Conservation (phyloP, 768 basidiomycete species). For the Phlegmacium glaucopus region DNA sequence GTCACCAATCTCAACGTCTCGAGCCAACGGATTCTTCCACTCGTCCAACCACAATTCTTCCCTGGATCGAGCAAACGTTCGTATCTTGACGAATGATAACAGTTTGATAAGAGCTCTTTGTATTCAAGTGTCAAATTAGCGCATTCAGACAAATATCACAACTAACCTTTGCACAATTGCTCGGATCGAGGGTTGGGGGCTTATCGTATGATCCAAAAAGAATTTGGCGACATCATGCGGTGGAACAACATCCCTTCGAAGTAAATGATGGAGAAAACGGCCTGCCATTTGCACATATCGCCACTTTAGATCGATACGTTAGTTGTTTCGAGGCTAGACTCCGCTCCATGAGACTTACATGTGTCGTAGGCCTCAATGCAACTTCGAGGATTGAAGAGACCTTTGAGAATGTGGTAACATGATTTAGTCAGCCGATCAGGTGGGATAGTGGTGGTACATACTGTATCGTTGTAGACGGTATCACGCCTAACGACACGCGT, state of each 20-base stretch:
- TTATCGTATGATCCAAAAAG: conserved; percentile 62
- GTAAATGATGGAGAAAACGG: conserved; percentile 55
- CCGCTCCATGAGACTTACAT: conserved; percentile 45
- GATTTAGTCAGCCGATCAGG: conserved; percentile 2
- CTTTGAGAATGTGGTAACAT: conserved; percentile 31
- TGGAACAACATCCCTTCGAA: conserved; percentile 59
- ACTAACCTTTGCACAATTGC: conserved; percentile 59
- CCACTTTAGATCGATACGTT: conserved; percentile 51
- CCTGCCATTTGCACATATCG: conserved; percentile 74
- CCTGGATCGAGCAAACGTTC: conserved; percentile 60
- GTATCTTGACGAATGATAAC: conserved; percentile 67
- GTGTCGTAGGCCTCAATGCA: conserved; percentile 60
- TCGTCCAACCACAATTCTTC: conserved; percentile 73
- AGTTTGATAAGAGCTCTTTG: conserved; percentile 65
- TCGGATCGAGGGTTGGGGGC: conserved; percentile 69
- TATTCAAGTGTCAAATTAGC: neutral
- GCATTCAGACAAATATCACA: conserved; percentile 1
- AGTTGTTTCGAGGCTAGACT: conserved; percentile 5
- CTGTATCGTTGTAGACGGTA: conserved; percentile 46
- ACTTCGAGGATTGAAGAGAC: conserved; percentile 57
- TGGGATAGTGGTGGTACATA: conserved; percentile 21
- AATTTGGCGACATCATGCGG: conserved; percentile 54
- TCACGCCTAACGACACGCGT: conserved; percentile 43
- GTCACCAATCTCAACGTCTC: conserved; percentile 42
- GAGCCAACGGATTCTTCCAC: conserved; percentile 63